These are phyloP conservation scores for Cotoneaster glaucophyllus DNA, from an alignment of 306 rosid genomes.

Conservation along the genomic window DNA sequence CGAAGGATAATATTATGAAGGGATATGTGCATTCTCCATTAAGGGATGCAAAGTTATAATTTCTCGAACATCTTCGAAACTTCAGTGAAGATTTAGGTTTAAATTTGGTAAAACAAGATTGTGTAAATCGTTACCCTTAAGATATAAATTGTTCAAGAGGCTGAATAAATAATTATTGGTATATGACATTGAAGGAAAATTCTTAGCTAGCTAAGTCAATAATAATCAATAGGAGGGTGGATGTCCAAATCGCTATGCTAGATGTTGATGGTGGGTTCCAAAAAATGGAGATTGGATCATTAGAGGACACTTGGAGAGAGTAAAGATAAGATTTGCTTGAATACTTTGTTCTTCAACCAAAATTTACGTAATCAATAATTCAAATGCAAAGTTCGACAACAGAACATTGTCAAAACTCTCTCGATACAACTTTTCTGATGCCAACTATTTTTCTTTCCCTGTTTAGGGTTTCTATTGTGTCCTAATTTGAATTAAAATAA, in stretches of 20 bases:
- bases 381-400: neutral
- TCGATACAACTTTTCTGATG: neutral
- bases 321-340: no score
- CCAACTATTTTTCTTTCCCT: neutral
- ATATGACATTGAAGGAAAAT: neutral
- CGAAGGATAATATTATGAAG: no score
- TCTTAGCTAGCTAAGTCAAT: neutral
- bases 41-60: no score
- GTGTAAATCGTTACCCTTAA: no score
- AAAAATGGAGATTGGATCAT: neutral
- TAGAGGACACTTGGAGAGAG: neutral
- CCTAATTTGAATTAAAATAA: conserved; percentile 2
- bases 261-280: neutral
- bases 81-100: neutral
- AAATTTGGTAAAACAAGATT: no score
- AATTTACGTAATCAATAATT: neutral
- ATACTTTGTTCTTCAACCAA: neutral
- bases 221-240: neutral
- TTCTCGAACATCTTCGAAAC: no score
- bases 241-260: neutral
- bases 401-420: neutral
- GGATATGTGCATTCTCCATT: no score
- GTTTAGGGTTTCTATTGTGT: neutral
- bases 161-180: neutral
- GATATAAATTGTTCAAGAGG: no score